These are phyloP conservation scores for Diutina catenulata DNA, from an alignment of 1,139 yeast genomes.

Conservation along the genomic window DNA sequence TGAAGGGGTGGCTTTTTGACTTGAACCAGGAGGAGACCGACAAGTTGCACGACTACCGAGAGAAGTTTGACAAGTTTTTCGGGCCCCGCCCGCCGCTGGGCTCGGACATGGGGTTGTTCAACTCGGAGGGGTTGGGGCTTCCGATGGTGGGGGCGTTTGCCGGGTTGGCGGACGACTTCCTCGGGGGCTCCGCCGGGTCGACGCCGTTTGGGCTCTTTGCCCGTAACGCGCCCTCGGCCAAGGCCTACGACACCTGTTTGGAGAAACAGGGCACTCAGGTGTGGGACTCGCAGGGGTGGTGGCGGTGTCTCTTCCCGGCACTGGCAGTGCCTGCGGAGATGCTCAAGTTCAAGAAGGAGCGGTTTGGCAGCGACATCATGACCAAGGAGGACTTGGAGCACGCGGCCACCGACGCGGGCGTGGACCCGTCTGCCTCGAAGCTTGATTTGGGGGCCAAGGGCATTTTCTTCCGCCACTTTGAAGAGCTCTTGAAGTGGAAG, in stretches of 20 bases:
- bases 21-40: background rate
- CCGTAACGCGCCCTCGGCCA: slow-evolving; percentile 49
- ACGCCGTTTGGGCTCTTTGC: slow-evolving; percentile 42
- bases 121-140: too few relatives aligned
- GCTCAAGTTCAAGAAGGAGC: slow-evolving; percentile 17
- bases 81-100: too few relatives aligned
- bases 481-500: slow-evolving; percentile 59
- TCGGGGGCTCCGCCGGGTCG: slow-evolving; percentile 10
- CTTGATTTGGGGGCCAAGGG: slow-evolving; percentile 31
- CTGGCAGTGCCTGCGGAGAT: slow-evolving; percentile 27
- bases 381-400: slow-evolving; percentile 38
- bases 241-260: slow-evolving; percentile 51
- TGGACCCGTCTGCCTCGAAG: slow-evolving; percentile 11
- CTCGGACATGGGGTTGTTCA: too few relatives aligned
- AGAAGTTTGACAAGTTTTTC: slow-evolving; percentile 3
- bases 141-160: background rate
- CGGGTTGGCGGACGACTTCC: slow-evolving; percentile 5
- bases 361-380: slow-evolving; percentile 20
- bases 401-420: slow-evolving; percentile 12
- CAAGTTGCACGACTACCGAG: background rate
- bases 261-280: slow-evolving; percentile 54
- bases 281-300: slow-evolving; percentile 73
- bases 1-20: slow-evolving; percentile 1
- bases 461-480: slow-evolving; percentile 44
- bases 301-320: slow-evolving; percentile 81